These are phyloP conservation scores for Clathrospora elynae DNA, from an alignment of 2,329 filamentous ascomycete genomes.

Conservation along the genomic window DNA sequence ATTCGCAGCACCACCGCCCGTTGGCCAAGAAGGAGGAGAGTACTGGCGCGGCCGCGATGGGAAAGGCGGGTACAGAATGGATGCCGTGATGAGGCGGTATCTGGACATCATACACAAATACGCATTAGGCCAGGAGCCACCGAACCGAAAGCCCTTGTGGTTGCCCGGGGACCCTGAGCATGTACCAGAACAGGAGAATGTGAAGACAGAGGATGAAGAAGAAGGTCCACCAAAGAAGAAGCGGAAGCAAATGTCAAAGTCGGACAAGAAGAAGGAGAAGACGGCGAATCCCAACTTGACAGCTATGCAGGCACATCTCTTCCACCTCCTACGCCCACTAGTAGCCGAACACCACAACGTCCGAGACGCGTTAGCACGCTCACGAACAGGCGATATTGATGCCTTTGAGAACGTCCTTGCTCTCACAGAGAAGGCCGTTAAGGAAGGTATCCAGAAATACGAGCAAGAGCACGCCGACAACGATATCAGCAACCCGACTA, in stretches of 20 bases:
- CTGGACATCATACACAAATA: conserved; percentile 86
- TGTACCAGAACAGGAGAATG: conserved; percentile 45
- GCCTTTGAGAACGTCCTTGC: conserved; percentile 77
- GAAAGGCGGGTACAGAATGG: conserved; percentile 83
- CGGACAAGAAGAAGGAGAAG: conserved; percentile 55
- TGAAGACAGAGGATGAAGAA: conserved; percentile 23
- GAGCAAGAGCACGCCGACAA: conserved; percentile 45
- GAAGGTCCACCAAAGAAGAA: conserved; percentile 46
- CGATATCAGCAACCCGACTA: no score
- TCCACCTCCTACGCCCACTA: conserved; percentile 85
- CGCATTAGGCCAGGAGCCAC: conserved; percentile 69
- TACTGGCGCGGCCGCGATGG: conserved; percentile 85
- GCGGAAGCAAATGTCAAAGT: conserved; percentile 45
- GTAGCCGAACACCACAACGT: conserved; percentile 81
- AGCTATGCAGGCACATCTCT: conserved; percentile 88
- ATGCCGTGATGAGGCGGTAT: conserved; percentile 85
- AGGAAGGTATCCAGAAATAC: conserved; percentile 72
- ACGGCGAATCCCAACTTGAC: conserved; percentile 69
- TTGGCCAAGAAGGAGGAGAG: conserved; percentile 69
- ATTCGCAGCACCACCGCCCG: conserved; percentile 71
- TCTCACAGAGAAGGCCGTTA: conserved; percentile 76
- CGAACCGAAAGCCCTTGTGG: conserved; percentile 73
- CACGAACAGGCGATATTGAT: conserved; percentile 70
- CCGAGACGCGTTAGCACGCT: conserved; percentile 78
- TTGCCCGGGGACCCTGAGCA: conserved; percentile 59